Base-by-base conservation (phyloP, 768 basidiomycete genomes). In the Terana coerulea region DNA sequence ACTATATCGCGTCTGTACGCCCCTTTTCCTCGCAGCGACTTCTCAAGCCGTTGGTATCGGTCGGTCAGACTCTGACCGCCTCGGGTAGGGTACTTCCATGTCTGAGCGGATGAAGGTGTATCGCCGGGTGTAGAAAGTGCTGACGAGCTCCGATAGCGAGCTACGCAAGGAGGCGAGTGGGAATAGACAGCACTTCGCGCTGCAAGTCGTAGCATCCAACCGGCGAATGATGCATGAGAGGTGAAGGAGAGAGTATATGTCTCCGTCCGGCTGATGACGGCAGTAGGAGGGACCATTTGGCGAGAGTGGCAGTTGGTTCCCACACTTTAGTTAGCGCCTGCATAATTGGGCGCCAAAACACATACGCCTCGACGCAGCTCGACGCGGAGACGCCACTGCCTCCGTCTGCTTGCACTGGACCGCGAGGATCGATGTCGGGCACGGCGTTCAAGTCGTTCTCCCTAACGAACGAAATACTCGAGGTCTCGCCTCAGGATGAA, bases 401-500 rank as follows among this genome's bases (percentile, higher is more conserved):
- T 33, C 45, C 21, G n/a, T 43, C 29, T 31, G 34, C 28, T 41
- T 24, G 25, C 31, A 39, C 42, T 39, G 28, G 35, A 52, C 51
- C 12, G 19, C 51, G 35, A 46, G 29, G 25, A 34, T 46, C 44
- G 40, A 52, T 52, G 51, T 69, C 73, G 17, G 76, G 83, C 49
- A 83, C 76, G 36, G 87, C 90, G 21, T 75, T 86, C 55, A 79
- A 86, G 66, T 78, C 85, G 1, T 93, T 92, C 67, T 79, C 79
- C 7, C 69, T 93, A 24, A 68, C 74, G 9, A 93, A 93, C 62
- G 76, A 88, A 54, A 74, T 92, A 22, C 66, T 77, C 22, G 81
- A 90, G 41, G 67, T 92, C 44, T 79, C 86, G 0, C 78, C 83
- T 5, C 80, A 89, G 61, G 91, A 93, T 63, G 80, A 84, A 63